phyloP scores from a whole-genome alignment of 257 asterid genomes.

The Solanum chmielewskii region DNA sequence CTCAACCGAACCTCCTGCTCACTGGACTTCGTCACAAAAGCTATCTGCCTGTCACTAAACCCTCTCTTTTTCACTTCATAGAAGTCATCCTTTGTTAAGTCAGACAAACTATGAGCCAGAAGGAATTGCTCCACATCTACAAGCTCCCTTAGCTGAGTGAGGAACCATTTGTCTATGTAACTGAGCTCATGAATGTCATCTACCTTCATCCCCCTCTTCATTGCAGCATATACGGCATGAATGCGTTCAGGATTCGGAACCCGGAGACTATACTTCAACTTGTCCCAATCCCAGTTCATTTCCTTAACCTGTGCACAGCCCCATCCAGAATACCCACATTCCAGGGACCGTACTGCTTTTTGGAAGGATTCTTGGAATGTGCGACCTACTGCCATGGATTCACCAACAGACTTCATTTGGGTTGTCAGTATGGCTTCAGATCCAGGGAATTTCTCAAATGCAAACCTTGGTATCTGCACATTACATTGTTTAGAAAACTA shows the following conservation, averaged over 20 bases:
- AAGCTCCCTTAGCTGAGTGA: slow-evolving; percentile 81
- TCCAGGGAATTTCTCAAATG: slow-evolving; percentile 97
- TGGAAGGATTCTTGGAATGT: slow-evolving; percentile 98
- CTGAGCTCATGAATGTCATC: slow-evolving; percentile 75
- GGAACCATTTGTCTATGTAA: slow-evolving; percentile 85
- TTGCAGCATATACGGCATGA: slow-evolving; percentile 85
- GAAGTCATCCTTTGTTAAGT: slow-evolving; percentile 66
- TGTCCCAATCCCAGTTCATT: slow-evolving; percentile 83
- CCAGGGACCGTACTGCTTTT: slow-evolving; percentile 87
- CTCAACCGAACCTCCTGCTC: slow-evolving; percentile 73
- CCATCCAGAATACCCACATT: slow-evolving; percentile 82
- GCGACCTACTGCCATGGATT: slow-evolving; percentile 96
- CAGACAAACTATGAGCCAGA: slow-evolving; percentile 36
- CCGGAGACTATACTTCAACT: slow-evolving; percentile 65
- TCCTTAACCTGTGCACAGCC: slow-evolving; percentile 84
- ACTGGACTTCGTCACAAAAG: slow-evolving; percentile 61
- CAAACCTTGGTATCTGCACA: slow-evolving; percentile 81
- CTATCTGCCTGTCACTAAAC: slow-evolving; percentile 88
- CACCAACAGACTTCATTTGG: slow-evolving; percentile 99
- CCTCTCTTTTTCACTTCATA: slow-evolving; percentile 95
- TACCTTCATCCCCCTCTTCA: slow-evolving; percentile 92
- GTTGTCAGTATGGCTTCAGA: slow-evolving; percentile 93
- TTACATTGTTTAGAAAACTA: background rate
- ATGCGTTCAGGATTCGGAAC: slow-evolving; percentile 90
- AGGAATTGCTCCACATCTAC: slow-evolving; percentile 83